Percentiles rank a stretch among this genome's conserved stretches.
Evolutionary conservation across 495 filamentous ascomycete species (phyloP).

Genomic region (Melanomma pulvis-pyrius): DNA sequence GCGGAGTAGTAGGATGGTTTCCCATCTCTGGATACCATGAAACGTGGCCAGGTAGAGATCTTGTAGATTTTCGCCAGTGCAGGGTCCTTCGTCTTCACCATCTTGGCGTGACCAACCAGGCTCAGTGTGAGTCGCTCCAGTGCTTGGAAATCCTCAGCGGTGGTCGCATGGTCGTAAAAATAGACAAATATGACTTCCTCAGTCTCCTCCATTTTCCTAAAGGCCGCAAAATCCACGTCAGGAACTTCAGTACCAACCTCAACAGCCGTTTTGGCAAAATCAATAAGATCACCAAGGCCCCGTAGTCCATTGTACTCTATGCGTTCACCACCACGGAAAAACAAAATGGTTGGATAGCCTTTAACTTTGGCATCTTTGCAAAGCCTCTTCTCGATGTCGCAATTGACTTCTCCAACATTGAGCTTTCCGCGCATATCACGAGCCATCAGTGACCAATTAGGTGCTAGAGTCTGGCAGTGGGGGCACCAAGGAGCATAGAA

Average conservation of each 20-base stretch:
- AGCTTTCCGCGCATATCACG: constrained; percentile 85
- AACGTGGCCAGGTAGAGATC: constrained; percentile 90
- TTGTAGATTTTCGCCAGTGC: constrained; percentile 78
- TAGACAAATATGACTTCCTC: constrained; percentile 96
- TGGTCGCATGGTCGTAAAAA: constrained; percentile 94
- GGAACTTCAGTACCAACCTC: constrained; percentile 74
- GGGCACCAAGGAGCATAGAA: constrained; percentile 98
- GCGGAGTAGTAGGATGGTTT: constrained; percentile 84
- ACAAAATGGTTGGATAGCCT: constrained; percentile 86
- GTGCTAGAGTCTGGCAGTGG: constrained; percentile 90
- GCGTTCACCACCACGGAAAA: constrained; percentile 88
- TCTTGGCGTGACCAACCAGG: constrained; percentile 85
- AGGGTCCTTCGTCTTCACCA: constrained; percentile 84
- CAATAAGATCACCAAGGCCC: constrained; percentile 86
- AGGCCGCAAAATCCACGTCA: constrained; percentile 73
- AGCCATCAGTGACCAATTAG: constrained; percentile 85
- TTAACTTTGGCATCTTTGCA: constrained; percentile 84
- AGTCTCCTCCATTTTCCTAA: constrained; percentile 85
- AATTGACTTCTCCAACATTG: constrained; percentile 96
- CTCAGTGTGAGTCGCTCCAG: constrained; percentile 82
- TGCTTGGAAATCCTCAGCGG: constrained; percentile 84
- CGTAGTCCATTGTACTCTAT: constrained; percentile 93
- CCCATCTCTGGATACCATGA: constrained; percentile 87
- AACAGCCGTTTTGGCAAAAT: constrained; percentile 83
- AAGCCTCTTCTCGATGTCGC: constrained; percentile 76